A percentile compares a stretch with the other conserved stretches of the same genome.
Conservation (phyloP, 2,329 filamentous ascomycete species). For the Alternaria sp. region DNA sequence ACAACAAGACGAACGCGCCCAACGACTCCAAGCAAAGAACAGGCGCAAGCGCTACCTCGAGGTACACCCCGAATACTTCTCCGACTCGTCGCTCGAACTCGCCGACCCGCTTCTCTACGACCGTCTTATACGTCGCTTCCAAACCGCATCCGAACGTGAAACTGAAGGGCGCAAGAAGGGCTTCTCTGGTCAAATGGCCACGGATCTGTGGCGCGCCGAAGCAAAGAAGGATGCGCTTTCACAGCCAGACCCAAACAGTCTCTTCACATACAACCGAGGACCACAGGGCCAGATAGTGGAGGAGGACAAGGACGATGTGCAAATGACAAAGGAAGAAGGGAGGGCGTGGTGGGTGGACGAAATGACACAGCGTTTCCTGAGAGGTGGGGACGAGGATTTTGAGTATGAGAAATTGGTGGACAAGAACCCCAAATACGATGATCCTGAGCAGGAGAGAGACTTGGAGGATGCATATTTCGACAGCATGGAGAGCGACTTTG, state of each 20-base stretch:
- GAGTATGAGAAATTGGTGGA: conserved; percentile 75
- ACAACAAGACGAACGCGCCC: conserved; percentile 30
- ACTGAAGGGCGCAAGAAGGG: conserved; percentile 76
- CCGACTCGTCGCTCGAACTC: conserved; percentile 66
- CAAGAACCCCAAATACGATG: conserved; percentile 74
- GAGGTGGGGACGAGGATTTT: conserved; percentile 79
- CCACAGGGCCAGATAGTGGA: conserved; percentile 65
- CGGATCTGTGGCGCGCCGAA: conserved; percentile 78
- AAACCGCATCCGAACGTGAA: conserved; percentile 75
- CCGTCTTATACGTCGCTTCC: conserved; percentile 77
- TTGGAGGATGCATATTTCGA: conserved; percentile 81
- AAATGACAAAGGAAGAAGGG: conserved; percentile 71
- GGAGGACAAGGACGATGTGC: conserved; percentile 66
- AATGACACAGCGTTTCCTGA: conserved; percentile 76
- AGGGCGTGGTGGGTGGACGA: conserved; percentile 73
- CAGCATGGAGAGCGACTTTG: conserved; percentile 75
- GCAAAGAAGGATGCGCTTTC: conserved; percentile 72
- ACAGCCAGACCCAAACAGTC: conserved; percentile 61
- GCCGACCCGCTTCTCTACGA: conserved; percentile 84
- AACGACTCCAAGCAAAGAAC: conserved; percentile 70
- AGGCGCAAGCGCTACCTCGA: conserved; percentile 79
- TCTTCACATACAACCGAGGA: conserved; percentile 60
- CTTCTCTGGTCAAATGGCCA: conserved; percentile 79
- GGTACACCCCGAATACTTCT: conserved; percentile 76
- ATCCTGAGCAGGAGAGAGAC: conserved; percentile 67